Evolutionary conservation across 441 rosid species (phyloP).

Genomic region (Gossypium trilobum): DNA sequence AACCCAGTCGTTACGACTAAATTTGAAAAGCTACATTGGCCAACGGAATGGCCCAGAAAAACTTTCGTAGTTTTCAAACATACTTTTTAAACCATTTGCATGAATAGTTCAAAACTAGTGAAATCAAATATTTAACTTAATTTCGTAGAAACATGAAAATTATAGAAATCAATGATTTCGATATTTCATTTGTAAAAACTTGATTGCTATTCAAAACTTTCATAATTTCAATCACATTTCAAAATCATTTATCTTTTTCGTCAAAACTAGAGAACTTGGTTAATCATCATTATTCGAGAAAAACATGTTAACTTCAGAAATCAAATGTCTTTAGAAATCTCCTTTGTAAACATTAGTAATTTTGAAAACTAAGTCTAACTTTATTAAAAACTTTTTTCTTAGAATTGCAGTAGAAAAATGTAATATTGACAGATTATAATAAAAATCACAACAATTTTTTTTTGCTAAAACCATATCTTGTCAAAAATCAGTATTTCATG

Average conservation of each 20-base stretch:
- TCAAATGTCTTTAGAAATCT: too few relatives aligned
- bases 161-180: not conserved
- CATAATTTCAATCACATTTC: not conserved
- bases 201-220: not conserved
- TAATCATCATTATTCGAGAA: not conserved
- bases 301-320: not conserved
- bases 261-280: not conserved
- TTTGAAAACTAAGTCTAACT: not conserved
- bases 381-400: not conserved
- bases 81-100: not conserved
- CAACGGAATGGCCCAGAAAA: not conserved
- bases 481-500: not conserved
- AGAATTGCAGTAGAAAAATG: not conserved
- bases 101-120: not conserved
- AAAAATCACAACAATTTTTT: not conserved
- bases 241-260: not conserved
- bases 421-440: too few relatives aligned
- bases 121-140: too few relatives aligned
- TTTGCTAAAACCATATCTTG: not conserved
- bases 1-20: not conserved
- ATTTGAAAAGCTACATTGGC: not conserved
- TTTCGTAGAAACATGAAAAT: not conserved
- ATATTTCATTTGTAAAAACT: not conserved
- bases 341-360: not conserved
- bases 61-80: not conserved